Conservation (phyloP, 2,329 filamentous ascomycete genomes). For the Ascochyta rabiei region DNA sequence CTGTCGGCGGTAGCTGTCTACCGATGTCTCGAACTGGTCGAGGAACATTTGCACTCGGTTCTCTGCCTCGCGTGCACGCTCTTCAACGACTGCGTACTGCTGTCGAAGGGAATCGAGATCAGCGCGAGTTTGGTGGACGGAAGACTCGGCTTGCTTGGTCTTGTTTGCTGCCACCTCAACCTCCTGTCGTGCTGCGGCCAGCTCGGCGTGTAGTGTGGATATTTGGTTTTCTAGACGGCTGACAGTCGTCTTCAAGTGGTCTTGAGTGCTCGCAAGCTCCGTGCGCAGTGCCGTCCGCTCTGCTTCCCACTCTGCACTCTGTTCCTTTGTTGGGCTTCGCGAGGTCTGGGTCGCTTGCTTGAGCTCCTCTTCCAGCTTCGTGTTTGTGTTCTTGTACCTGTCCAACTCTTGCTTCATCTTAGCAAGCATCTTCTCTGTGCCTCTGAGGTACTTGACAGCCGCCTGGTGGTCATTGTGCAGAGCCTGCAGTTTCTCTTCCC, state of each 20-base stretch:
- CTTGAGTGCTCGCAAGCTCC: conserved; percentile 72
- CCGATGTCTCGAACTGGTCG: conserved; percentile 91
- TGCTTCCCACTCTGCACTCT: conserved; percentile 71
- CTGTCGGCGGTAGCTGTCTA: conserved; percentile 90
- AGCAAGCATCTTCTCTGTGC: conserved; percentile 98
- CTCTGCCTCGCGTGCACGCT: conserved; percentile 86
- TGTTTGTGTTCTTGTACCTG: conserved; percentile 87
- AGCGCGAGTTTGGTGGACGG: conserved; percentile 61
- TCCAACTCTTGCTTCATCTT: conserved; percentile 98
- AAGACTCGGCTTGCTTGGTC: conserved; percentile 59
- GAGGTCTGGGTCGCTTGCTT: conserved; percentile 57
- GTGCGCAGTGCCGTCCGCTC: conserved; percentile 72
- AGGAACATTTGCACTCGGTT: conserved; percentile 90
- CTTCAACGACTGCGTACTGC: conserved; percentile 82
- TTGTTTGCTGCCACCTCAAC: conserved; percentile 68
- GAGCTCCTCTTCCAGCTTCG: conserved; percentile 81
- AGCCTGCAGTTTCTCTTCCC: conserved; percentile 90
- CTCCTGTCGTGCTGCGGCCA: conserved; percentile 69
- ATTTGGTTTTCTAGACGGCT: conserved; percentile 75
- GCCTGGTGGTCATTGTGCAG: conserved; percentile 98
- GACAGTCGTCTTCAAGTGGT: conserved; percentile 70
- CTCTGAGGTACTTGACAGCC: conserved; percentile 96
- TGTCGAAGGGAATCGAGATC: conserved; percentile 82
- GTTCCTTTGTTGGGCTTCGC: conserved; percentile 49
- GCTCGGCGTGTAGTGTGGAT: conserved; percentile 69